Evolutionary conservation across 2,329 filamentous ascomycete species (phyloP).

Genomic region (Aureobasidium melanogenum): DNA sequence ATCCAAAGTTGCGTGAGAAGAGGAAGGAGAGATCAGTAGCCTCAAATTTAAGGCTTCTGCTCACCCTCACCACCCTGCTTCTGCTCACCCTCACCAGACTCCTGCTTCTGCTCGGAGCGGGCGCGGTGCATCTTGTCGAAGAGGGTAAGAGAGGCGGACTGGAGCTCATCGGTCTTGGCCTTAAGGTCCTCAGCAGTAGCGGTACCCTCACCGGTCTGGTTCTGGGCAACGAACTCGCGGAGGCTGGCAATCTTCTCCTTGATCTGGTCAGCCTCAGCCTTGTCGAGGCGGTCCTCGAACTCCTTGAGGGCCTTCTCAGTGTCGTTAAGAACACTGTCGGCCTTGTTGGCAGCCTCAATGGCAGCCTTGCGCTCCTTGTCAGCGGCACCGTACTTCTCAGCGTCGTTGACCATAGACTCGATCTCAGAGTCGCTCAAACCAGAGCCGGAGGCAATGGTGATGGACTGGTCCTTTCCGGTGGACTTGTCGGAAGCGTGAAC

Average conservation of each 20-base stretch:
- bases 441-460: constrained; percentile 99
- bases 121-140: constrained; percentile 99
- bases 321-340: constrained; percentile 92
- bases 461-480: constrained; percentile 92
- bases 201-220: constrained; percentile 80
- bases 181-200: constrained; percentile 89
- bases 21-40: background rate
- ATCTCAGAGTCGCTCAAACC: constrained; percentile 91
- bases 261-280: constrained; percentile 87
- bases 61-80: constrained; percentile 28
- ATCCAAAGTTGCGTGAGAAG: background rate
- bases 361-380: constrained; percentile 95
- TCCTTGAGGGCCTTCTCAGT: constrained; percentile 98
- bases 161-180: constrained; percentile 97
- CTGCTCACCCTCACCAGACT: constrained; percentile 34
- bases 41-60: constrained; percentile 25
- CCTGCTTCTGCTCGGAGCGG: constrained; percentile 46
- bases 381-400: constrained; percentile 96
- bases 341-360: constrained; percentile 95
- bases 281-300: constrained; percentile 98
- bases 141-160: constrained; percentile 87
- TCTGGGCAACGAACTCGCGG: constrained; percentile 76
- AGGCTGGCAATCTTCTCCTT: constrained; percentile 92
- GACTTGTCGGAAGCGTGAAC: constrained; percentile 99
- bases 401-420: constrained; percentile 89